phyloP scores from a whole-genome alignment of 2,329 filamentous ascomycete species.

The Pseudocercospora musae region DNA sequence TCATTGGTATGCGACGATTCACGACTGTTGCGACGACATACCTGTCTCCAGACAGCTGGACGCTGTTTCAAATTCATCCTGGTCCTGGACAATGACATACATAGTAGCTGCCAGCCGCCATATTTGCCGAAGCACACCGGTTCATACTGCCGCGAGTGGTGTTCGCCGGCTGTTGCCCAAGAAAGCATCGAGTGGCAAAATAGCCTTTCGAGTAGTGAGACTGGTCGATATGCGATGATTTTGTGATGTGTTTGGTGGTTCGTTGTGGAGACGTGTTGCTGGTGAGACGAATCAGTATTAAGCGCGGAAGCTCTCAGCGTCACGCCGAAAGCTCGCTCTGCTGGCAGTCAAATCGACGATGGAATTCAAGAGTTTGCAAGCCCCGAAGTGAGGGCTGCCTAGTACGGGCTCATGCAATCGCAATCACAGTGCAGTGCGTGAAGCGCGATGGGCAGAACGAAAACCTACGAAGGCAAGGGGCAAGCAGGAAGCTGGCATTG shows the following conservation, averaged over 20 bases:
- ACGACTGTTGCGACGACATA: neutral
- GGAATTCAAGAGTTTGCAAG: neutral
- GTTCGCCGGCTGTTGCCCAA: neutral
- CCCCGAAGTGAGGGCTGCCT: neutral
- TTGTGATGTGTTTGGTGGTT: neutral
- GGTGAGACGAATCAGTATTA: neutral
- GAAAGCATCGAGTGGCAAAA: neutral
- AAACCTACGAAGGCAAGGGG: neutral
- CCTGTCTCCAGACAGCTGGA: neutral
- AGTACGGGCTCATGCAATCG: neutral
- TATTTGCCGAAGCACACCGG: neutral
- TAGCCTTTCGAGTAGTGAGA: neutral
- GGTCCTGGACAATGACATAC: neutral
- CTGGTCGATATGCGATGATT: neutral
- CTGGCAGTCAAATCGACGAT: neutral
- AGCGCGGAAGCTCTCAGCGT: neutral
- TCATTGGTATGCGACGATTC: neutral
- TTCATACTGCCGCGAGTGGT: neutral
- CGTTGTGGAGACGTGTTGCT: neutral
- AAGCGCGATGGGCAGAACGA: neutral
- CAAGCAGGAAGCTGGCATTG: no score
- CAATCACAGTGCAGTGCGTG: neutral
- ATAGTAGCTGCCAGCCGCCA: neutral
- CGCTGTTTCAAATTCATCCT: neutral
- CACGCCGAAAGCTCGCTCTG: neutral